Conservation (phyloP, 495 filamentous ascomycete species). For the Neurospora sp. region DNA sequence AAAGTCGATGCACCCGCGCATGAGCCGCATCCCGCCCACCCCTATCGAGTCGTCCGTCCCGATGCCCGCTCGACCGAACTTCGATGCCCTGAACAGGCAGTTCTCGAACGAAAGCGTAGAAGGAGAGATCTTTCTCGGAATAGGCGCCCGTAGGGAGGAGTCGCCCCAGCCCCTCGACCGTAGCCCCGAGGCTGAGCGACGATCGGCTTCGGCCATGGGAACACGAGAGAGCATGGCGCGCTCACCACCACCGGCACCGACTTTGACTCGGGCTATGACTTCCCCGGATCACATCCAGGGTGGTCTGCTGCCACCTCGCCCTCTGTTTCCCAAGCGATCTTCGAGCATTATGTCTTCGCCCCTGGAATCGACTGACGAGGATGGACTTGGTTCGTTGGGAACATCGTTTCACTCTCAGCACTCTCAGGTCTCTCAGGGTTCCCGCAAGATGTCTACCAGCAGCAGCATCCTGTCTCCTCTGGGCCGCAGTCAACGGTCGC, state of each 20-base stretch:
- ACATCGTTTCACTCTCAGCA: conserved; percentile 30
- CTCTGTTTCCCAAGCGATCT: conserved; percentile 36
- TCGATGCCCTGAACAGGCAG: conserved; percentile 21
- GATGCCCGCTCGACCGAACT: conserved; percentile 26
- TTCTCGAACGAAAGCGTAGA: conserved; percentile 21
- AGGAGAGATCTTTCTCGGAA: conserved; percentile 25
- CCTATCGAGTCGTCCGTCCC: conserved; percentile 36
- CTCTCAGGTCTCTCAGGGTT: conserved; percentile 12
- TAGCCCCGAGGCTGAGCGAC: conserved; percentile 1
- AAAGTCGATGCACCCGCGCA: conserved; percentile 60
- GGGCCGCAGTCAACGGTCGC: conserved; percentile 55
- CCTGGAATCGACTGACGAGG: conserved; percentile 29
- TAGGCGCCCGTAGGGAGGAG: conserved; percentile 33
- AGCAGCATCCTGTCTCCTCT: conserved; percentile 54
- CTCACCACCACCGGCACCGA: conserved; percentile 11
- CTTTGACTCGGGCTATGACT: conserved; percentile 4
- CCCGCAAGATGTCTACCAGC: conserved; percentile 53
- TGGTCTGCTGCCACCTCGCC: conserved; percentile 31
- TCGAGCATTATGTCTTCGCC: conserved; percentile 39
- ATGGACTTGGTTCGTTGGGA: conserved; percentile 23
- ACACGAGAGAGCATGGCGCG: conserved; percentile 13
- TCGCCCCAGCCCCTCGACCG: conserved; percentile 29
- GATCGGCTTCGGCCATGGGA: conserved; percentile 7
- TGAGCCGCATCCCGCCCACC: conserved; percentile 53
- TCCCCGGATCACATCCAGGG: conserved; percentile 29